These are phyloP conservation scores for Corymbia calophylla DNA, from an alignment of 441 rosid species.

Conservation along the genomic window DNA sequence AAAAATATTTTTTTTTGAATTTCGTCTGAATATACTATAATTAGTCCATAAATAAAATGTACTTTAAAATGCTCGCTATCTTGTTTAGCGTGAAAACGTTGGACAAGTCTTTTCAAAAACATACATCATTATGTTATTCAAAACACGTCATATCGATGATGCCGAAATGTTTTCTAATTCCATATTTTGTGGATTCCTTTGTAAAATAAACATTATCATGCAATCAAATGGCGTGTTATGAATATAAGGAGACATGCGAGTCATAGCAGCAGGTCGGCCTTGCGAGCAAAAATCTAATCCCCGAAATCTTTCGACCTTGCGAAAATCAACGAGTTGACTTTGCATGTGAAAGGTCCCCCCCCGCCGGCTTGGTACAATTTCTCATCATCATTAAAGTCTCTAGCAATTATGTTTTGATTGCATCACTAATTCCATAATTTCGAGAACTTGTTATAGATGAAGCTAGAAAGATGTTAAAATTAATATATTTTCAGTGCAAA, in stretches of 20 bases:
- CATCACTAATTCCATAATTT: not conserved
- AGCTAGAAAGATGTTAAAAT: not conserved
- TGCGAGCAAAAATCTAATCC: not conserved
- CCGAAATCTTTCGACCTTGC: not conserved
- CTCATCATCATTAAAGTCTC: not conserved
- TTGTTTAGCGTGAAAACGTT: not conserved
- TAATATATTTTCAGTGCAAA: not conserved
- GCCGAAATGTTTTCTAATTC: not conserved
- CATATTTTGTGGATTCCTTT: not conserved
- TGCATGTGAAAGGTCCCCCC: not conserved
- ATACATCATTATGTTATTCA: not conserved
- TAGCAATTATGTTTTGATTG: not conserved
- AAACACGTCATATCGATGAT: not conserved
- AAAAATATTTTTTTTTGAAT: not conserved
- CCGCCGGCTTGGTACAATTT: not conserved
- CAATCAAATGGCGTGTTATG: no score
- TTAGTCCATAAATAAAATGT: not conserved
- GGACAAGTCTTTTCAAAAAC: not conserved
- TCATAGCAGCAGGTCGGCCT: no score
- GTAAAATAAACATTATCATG: not conserved
- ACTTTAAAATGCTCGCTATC: not conserved
- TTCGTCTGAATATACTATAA: not conserved
- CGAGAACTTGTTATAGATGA: not conserved
- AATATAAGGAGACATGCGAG: no score
- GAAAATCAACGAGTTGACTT: not conserved